Base-by-base conservation (phyloP, 2,329 filamentous ascomycete species). In the Stachybotrys elegans region DNA sequence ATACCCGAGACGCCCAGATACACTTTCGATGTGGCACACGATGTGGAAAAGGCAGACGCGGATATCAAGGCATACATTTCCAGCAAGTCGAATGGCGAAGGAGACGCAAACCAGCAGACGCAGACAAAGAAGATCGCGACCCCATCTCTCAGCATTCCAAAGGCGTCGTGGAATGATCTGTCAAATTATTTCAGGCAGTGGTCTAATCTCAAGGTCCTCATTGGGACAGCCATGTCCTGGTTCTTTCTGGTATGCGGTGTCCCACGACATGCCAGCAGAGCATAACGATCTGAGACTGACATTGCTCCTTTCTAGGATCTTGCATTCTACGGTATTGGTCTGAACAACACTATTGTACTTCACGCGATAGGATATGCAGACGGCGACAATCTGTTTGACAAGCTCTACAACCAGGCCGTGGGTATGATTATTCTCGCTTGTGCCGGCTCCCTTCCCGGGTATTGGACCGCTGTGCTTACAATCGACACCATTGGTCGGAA, bases 1-100 rank as follows among this genome's bases (percentile, higher is more conserved):
- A 91, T 93, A 46, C 88, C 88, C 8, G 88, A 93, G 67, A 91
- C 88, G 4, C 86, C 87, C 29, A 79, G 86, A 29, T 92, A 91
- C 62, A 91, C 87, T 2, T 89, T 91, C 53, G 88, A 93, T 60
- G 80, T 93, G 2, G 76, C 81, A 22, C 83, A 81, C 46, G 86
- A 93, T 56, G 73, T 88, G 22, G 78, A 87, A 62, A 86, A 88
- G 66, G 88, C 80, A 22, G 81, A 84, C 46, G 81, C 80, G 11
- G 88, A 92, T 53, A 81, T 87, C 53, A 79, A 81, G 53, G 75
- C 76, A 7, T 80, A 79, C 43, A 67, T 79, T 45, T 58, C 70
- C 1, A 75, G 72, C 57, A 66, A 69, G 49, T 61, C 68, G 1
- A 68, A 71, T 50, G 69, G 71, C n/a, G 62, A 69, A 2, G 67